Evolutionary conservation across 2,329 filamentous ascomycete species (phyloP).

Genomic region (Xenoacremonium recifei): DNA sequence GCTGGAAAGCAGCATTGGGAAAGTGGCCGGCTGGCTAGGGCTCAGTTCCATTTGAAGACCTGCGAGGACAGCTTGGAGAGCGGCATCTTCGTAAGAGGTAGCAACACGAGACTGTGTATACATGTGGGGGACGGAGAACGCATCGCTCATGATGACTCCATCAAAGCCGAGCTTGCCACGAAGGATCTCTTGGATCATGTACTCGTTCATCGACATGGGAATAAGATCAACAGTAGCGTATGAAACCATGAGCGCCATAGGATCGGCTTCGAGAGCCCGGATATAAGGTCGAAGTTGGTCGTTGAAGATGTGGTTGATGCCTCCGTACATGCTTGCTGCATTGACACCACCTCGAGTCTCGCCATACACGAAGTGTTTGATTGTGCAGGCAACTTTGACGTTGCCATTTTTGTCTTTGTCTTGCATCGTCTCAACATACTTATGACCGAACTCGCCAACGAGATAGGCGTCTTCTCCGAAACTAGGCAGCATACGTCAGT

Average conservation of each 20-base stretch:
- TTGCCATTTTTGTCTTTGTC: constrained; percentile 30
- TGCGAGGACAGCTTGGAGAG: constrained; percentile 22
- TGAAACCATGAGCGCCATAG: constrained; percentile 30
- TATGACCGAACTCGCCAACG: constrained; percentile 28
- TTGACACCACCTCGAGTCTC: constrained; percentile 32
- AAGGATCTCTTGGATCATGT: constrained; percentile 27
- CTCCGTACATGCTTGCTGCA: constrained; percentile 29
- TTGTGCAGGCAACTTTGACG: constrained; percentile 33
- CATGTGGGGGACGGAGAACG: constrained; percentile 26
- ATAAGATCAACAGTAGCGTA: constrained; percentile 31
- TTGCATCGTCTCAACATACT: constrained; percentile 35
- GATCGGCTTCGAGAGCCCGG: constrained; percentile 27
- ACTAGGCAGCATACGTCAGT: too few species aligned
- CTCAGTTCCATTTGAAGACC: constrained; percentile 29
- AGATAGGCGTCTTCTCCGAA: constrained; percentile 33
- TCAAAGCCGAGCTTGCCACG: constrained; percentile 28
- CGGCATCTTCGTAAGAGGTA: constrained; percentile 25
- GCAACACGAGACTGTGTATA: constrained; percentile 27
- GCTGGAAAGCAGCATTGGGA: constrained; percentile 19
- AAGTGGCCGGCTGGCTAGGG: constrained; percentile 21
- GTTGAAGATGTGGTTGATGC: constrained; percentile 34
- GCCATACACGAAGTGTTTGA: constrained; percentile 38
- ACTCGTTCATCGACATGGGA: constrained; percentile 31
- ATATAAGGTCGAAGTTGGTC: constrained; percentile 29
- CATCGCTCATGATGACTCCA: constrained; percentile 33